Base-by-base conservation (phyloP, 1,284 basidiomycete species). In the Leccinum subrobustum region DNA sequence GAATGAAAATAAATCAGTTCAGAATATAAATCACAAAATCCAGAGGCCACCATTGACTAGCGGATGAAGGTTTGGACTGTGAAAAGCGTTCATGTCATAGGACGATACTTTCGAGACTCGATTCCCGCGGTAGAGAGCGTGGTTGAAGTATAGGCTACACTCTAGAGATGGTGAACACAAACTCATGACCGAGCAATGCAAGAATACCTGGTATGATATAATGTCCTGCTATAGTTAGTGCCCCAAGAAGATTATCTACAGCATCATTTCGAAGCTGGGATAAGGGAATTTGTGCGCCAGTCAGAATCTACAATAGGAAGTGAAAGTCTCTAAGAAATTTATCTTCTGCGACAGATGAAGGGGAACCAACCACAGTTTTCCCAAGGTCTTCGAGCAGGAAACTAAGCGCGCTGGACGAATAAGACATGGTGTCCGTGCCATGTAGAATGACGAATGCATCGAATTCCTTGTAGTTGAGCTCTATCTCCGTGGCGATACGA, bases 351-450 rank as follows among this genome's bases (percentile, higher is more conserved):
- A 56, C 37, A 51, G 8, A 59, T 33, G 51, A 47, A 53, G 35
- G 48, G 27, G 37, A 57, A 70, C 74, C 39, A 78, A 92, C 91
- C 65, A 92, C 88, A 1, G 90, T 92, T 77, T 95, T 95, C 56
- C 93, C 93, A 6, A 96, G 80, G 67, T 96, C 93, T 73, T 96
- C 93, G 5, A 97, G 80, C 58, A 97, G 76, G 75, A 96, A 96
- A 69, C 91, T 92, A 42, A 96, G 80, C 1, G 93, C 93, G 53
- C 91, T 93, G 2, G 93, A 86, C 3, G 90, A 91, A 74, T 94
- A 96, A 2, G 89, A 85, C 92, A 95, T 95, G 0, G 94, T 96
- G 68, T 96, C 93, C n/a, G 92, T 94, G 39, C 95, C 95, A 73
- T 97, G 95, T 9, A 97, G 78, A 33, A 97, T 80, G 27, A 97